Conservation (phyloP, 2,329 filamentous ascomycete species). For the Pseudopithomyces chartarum region DNA sequence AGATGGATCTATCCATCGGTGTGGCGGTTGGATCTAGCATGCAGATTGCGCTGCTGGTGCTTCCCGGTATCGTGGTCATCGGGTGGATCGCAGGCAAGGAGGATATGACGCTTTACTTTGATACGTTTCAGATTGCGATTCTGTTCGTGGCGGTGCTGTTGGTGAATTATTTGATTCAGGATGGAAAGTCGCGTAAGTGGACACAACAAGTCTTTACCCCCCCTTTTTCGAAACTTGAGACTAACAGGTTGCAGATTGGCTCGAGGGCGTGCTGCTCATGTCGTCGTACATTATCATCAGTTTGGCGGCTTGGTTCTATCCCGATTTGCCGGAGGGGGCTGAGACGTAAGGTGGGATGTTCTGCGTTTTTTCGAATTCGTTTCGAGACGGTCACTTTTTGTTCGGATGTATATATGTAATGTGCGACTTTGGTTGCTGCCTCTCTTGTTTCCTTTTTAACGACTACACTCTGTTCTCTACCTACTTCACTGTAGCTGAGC, state of each 20-base stretch:
- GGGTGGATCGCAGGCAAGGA: constrained; percentile 65
- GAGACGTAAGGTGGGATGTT: too few species aligned
- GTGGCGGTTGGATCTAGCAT: constrained; percentile 69
- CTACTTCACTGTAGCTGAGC: too few species aligned
- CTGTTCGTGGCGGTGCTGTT: constrained; percentile 62
- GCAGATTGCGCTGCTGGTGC: constrained; percentile 67
- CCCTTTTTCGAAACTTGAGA: too few species aligned
- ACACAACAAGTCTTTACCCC: too few species aligned
- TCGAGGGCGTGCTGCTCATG: constrained; percentile 66
- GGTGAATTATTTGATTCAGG: constrained; percentile 67
- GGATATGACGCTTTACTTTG: constrained; percentile 78
- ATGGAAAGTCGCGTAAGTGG: constrained; percentile 57
- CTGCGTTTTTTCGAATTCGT: too few species aligned
- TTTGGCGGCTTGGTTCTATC: constrained; percentile 61
- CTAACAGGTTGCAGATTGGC: constrained; percentile 52
- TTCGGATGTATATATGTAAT: too few species aligned
- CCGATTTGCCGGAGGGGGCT: constrained; percentile 19
- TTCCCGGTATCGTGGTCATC: constrained; percentile 65
- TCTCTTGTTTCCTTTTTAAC: too few species aligned
- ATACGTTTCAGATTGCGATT: constrained; percentile 80
- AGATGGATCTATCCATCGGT: constrained; percentile 71
- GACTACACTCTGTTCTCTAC: too few species aligned
- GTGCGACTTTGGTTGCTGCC: too few species aligned
- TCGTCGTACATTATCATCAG: constrained; percentile 67
- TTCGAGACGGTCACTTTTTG: too few species aligned